Percentiles rank a stretch among this genome's conserved stretches.
Conservation (phyloP, 2,329 filamentous ascomycete species). For the Aspergillus calidoustus region DNA sequence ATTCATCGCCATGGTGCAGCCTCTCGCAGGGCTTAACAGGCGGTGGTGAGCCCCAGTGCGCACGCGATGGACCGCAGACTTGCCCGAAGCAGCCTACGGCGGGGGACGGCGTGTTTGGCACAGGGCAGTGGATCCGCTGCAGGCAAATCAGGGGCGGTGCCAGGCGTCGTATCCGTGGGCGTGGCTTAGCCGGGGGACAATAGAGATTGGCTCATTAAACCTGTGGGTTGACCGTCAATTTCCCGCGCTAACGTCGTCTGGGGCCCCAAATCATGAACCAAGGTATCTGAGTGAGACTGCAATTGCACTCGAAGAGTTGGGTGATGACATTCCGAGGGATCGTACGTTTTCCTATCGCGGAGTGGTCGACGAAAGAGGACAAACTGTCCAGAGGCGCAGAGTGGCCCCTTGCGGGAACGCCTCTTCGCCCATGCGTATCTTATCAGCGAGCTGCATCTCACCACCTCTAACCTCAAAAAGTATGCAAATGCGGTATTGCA, state of each 20-base stretch:
- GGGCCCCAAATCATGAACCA: not conserved
- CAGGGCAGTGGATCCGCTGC: not conserved
- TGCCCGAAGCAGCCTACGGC: not conserved
- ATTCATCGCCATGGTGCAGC: not conserved
- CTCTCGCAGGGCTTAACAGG: not conserved
- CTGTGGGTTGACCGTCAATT: not conserved
- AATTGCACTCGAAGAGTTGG: not conserved
- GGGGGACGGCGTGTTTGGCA: conserved; percentile 1
- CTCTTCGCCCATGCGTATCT: not conserved
- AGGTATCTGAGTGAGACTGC: too few relatives aligned
- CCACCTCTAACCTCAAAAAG: not conserved
- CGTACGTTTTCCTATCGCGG: not conserved
- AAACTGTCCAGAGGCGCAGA: not conserved
- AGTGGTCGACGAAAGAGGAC: not conserved
- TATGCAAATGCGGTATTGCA: not conserved
- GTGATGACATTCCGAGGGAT: not conserved
- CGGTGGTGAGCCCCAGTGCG: not conserved
- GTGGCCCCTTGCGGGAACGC: not conserved
- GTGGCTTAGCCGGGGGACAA: not conserved
- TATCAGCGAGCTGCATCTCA: not conserved
- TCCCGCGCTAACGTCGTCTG: not conserved
- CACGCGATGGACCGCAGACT: conserved; percentile 7
- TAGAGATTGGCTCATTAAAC: not conserved
- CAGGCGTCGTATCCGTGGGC: not conserved
- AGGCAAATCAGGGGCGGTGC: not conserved